Conservation (phyloP, 2,329 filamentous ascomycete genomes). For the Sporothrix euskadiensis region DNA sequence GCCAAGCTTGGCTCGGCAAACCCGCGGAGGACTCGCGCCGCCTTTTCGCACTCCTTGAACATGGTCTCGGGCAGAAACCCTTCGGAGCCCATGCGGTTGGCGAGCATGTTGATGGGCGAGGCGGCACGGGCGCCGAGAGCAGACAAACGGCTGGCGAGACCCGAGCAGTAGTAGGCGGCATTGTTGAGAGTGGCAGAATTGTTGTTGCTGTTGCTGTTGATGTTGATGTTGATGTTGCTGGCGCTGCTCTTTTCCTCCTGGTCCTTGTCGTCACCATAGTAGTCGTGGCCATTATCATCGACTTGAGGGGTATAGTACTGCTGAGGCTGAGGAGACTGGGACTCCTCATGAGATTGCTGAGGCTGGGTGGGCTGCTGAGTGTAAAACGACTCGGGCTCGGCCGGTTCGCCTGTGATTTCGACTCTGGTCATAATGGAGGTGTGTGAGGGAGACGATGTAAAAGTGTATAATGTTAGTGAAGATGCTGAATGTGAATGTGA, state of each 20-base stretch:
- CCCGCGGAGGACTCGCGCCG: conserved; percentile 75
- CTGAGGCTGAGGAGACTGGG: not conserved
- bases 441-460: not conserved
- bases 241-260: not conserved
- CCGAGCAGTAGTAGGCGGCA: conserved; percentile 9
- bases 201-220: conserved; percentile 12
- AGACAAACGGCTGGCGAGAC: conserved; percentile 37
- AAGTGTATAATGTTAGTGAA: not conserved
- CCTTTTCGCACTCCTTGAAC: conserved; percentile 90
- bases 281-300: not conserved
- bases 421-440: not conserved
- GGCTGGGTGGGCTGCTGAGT: conserved; percentile 8
- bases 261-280: conserved; percentile 4
- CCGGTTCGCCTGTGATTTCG: not conserved
- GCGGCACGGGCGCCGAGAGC: conserved; percentile 53
- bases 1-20: conserved; percentile 49
- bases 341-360: not conserved
- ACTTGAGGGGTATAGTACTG: not conserved
- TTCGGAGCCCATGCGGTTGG: conserved; percentile 79
- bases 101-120: conserved; percentile 75
- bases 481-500: not conserved
- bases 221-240: conserved; percentile 6
- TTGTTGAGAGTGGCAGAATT: not conserved
- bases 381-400: conserved; percentile 22
- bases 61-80: conserved; percentile 83